Evolutionary conservation across 163 green algal genomes (phyloP).

Genomic region (Coccomyxa subellipsoidea): DNA sequence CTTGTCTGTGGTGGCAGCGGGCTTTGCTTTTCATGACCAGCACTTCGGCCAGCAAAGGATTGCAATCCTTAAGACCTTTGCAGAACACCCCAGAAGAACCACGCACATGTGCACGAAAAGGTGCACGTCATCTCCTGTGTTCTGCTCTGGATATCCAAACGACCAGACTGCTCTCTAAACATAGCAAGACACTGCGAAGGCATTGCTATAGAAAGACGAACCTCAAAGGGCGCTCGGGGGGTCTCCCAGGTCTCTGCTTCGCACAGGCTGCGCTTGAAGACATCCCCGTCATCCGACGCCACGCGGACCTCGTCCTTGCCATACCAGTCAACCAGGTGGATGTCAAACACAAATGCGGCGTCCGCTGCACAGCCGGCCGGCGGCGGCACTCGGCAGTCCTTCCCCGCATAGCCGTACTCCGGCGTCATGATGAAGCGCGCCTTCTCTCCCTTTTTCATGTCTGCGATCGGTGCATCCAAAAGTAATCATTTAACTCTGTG

Average conservation of each 20-base stretch:
- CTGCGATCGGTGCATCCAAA: slow-evolving; percentile 37
- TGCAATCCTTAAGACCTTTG: no score
- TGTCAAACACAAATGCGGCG: slow-evolving; percentile 38
- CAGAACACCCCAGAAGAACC: no score
- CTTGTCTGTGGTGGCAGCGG: no score
- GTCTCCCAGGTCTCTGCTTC: slow-evolving; percentile 66
- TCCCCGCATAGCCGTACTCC: slow-evolving; percentile 63
- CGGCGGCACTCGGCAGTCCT: slow-evolving; percentile 52
- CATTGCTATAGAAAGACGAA: no score
- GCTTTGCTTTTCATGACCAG: no score
- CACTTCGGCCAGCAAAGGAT: no score
- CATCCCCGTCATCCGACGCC: slow-evolving; percentile 19
- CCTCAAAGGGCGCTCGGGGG: slow-evolving; percentile 68
- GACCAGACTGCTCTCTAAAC: no score
- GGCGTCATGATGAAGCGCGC: slow-evolving; percentile 59
- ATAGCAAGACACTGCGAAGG: no score
- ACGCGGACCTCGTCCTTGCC: slow-evolving; percentile 27
- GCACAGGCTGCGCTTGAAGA: slow-evolving; percentile 49
- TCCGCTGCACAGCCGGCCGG: slow-evolving; percentile 32
- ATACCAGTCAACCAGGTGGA: slow-evolving; percentile 33
- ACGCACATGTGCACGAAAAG: no score
- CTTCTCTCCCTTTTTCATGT: slow-evolving; percentile 55
- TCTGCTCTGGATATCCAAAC: no score
- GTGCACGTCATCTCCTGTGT: no score
- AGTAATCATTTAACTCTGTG: no score